phyloP scores from a whole-genome alignment of 1,284 basidiomycete genomes.

The Ustanciosporium gigantosporum region DNA sequence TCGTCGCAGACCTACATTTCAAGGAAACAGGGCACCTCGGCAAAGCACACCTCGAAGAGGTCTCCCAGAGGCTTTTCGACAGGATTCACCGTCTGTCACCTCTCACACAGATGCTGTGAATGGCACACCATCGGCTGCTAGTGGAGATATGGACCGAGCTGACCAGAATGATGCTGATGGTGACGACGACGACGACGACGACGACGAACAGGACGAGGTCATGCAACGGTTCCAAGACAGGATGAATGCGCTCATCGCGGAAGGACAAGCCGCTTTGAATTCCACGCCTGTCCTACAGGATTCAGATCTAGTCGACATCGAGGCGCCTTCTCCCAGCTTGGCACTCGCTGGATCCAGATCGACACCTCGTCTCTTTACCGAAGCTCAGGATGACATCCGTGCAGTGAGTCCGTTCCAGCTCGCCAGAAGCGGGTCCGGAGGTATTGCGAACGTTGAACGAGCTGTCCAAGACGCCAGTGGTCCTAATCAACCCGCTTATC shows the following conservation, averaged over 20 bases:
- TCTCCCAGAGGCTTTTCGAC: constrained; percentile 8
- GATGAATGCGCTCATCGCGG: constrained; percentile 43
- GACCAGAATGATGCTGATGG: background rate
- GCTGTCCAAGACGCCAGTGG: too few relatives aligned
- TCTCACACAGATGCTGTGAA: background rate
- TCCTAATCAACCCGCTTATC: too few relatives aligned
- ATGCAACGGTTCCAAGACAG: constrained; percentile 35
- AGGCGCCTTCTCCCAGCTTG: constrained; percentile 12
- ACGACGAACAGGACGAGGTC: constrained; percentile 38
- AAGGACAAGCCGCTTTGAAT: constrained; percentile 42
- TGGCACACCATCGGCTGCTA: background rate
- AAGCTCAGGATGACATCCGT: background rate
- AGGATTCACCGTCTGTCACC: background rate
- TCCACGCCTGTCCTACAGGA: constrained; percentile 35
- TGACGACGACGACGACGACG: constrained; percentile 8
- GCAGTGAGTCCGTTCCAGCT: background rate
- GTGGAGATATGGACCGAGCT: background rate
- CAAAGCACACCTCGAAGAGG: constrained; percentile 21
- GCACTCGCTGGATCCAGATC: constrained; percentile 7
- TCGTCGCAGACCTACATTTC: constrained; percentile 25
- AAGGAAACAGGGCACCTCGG: constrained; percentile 14
- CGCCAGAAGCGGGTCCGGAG: too few relatives aligned
- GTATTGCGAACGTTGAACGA: too few relatives aligned
- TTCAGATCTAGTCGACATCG: constrained; percentile 22
- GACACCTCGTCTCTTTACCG: background rate